These are phyloP conservation scores for Rubia occidens DNA, from an alignment of 305 asterid species.

Conservation along the genomic window DNA sequence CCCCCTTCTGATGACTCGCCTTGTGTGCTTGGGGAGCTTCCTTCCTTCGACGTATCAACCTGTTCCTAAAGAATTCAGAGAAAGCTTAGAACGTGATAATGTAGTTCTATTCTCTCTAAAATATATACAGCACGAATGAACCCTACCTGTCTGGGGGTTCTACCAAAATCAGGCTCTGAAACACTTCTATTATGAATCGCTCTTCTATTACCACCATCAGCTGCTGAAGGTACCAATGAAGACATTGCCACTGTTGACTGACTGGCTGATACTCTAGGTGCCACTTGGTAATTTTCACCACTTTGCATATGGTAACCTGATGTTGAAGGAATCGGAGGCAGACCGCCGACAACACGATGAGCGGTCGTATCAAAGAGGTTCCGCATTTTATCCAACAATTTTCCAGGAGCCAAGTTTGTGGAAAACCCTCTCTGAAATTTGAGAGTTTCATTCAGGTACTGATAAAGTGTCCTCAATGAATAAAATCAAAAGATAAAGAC, in stretches of 20 bases:
- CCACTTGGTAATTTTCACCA: slow-evolving; percentile 41
- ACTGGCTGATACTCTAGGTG: slow-evolving; percentile 69
- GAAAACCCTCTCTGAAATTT: slow-evolving; percentile 78
- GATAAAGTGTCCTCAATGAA: slow-evolving; percentile 13
- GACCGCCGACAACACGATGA: slow-evolving; percentile 68
- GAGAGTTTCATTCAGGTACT: slow-evolving; percentile 18
- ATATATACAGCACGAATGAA: slow-evolving; percentile 6
- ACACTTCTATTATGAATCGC: slow-evolving; percentile 73
- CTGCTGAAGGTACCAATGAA: slow-evolving; percentile 47
- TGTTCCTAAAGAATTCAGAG: slow-evolving; percentile 34
- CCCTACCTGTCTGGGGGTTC: slow-evolving; percentile 87
- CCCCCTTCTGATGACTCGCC: slow-evolving; percentile 47
- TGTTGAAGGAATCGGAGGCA: slow-evolving; percentile 50
- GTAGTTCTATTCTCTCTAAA: neutral
- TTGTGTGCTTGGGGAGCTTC: slow-evolving; percentile 38
- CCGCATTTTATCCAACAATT: slow-evolving; percentile 58
- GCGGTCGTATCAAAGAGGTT: slow-evolving; percentile 73
- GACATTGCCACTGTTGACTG: slow-evolving; percentile 91
- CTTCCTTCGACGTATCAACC: slow-evolving; percentile 58
- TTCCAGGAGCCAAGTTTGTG: slow-evolving; percentile 63
- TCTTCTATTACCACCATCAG: slow-evolving; percentile 46
- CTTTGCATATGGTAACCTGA: slow-evolving; percentile 37
- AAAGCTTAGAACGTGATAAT: neutral
- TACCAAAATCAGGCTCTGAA: slow-evolving; percentile 95
- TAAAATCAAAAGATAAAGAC: slow-evolving; percentile 11